phyloP scores from a whole-genome alignment of 1,284 basidiomycete genomes.

The Thecaphora thlaspeos region DNA sequence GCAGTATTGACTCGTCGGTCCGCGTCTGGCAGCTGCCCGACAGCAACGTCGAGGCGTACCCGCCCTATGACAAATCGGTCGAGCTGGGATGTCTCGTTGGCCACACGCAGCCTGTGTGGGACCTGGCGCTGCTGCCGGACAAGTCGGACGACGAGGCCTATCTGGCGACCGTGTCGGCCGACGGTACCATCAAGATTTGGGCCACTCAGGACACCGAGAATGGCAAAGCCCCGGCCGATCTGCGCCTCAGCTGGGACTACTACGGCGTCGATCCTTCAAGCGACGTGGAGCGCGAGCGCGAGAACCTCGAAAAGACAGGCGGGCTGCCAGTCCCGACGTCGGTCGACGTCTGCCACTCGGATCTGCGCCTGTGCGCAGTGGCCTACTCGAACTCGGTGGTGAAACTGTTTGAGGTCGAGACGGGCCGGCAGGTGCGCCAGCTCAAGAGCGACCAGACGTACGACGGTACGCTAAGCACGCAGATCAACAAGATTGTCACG shows the following conservation, averaged over 20 bases:
- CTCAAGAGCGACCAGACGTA: constrained; percentile 70
- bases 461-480: constrained; percentile 65
- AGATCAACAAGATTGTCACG: constrained; percentile 84
- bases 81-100: constrained; percentile 79
- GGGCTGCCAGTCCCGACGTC: constrained; percentile 68
- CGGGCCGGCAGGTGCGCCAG: constrained; percentile 73
- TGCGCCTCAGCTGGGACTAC: constrained; percentile 73
- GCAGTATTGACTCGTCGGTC: constrained; percentile 88
- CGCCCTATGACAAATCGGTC: constrained; percentile 77
- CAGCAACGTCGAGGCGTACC: constrained; percentile 66
- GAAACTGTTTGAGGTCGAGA: constrained; percentile 85
- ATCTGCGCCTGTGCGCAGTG: constrained; percentile 63
- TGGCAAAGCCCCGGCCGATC: constrained; percentile 13
- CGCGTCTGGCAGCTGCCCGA: constrained; percentile 75
- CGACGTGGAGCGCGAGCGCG: constrained; percentile 55
- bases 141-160: constrained; percentile 59
- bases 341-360: constrained; percentile 70
- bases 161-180: constrained; percentile 83
- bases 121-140: constrained; percentile 66
- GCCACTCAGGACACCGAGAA: constrained; percentile 58
- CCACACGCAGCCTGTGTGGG: constrained; percentile 94
- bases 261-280: constrained; percentile 59
- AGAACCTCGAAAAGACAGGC: constrained; percentile 51
- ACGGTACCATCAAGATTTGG: constrained; percentile 92
- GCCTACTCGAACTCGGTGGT: constrained; percentile 86